These are phyloP conservation scores for Cercophora newfieldiana DNA, from an alignment of 495 filamentous ascomycete genomes.

Conservation along the genomic window DNA sequence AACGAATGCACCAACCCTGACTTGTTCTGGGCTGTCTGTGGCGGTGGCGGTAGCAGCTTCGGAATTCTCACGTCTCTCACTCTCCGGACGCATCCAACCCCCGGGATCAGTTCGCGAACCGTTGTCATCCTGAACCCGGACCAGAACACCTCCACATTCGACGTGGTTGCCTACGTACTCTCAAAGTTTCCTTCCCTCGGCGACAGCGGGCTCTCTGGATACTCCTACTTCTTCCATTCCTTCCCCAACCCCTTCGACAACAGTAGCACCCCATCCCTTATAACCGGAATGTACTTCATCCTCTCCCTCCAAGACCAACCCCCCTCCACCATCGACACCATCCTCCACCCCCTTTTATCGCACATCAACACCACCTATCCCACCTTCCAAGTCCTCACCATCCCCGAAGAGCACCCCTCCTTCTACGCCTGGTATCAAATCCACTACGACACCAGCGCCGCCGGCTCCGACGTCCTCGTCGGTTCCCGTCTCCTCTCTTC, in stretches of 20 bases:
- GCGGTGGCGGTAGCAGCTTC: slow-evolving; percentile 65
- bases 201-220: slow-evolving; percentile 42
- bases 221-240: slow-evolving; percentile 35
- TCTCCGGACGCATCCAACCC: slow-evolving; percentile 39
- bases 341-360: slow-evolving; percentile 42
- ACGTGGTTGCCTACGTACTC: slow-evolving; percentile 40
- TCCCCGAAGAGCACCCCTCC: slow-evolving; percentile 44
- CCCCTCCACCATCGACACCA: slow-evolving; percentile 40
- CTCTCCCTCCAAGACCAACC: slow-evolving; percentile 30
- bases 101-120: slow-evolving; percentile 24
- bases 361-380: slow-evolving; percentile 50
- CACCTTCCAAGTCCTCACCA: slow-evolving; percentile 31
- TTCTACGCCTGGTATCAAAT: slow-evolving; percentile 50
- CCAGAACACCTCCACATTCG: slow-evolving; percentile 24
- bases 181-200: slow-evolving; percentile 39
- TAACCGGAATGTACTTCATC: slow-evolving; percentile 34
- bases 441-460: slow-evolving; percentile 32
- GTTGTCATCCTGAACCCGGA: slow-evolving; percentile 22
- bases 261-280: slow-evolving; percentile 33
- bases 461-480: slow-evolving; percentile 42
- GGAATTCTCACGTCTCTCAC: slow-evolving; percentile 62
- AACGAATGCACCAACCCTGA: slow-evolving; percentile 59
- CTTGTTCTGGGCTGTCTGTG: slow-evolving; percentile 67
- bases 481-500: slow-evolving; percentile 44
- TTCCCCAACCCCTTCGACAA: slow-evolving; percentile 19